A percentile compares a stretch with the other conserved stretches of the same genome.
Evolutionary conservation across 371 early-diverging fungal genomes (phyloP).

Genomic region (Mortierella sp.): DNA sequence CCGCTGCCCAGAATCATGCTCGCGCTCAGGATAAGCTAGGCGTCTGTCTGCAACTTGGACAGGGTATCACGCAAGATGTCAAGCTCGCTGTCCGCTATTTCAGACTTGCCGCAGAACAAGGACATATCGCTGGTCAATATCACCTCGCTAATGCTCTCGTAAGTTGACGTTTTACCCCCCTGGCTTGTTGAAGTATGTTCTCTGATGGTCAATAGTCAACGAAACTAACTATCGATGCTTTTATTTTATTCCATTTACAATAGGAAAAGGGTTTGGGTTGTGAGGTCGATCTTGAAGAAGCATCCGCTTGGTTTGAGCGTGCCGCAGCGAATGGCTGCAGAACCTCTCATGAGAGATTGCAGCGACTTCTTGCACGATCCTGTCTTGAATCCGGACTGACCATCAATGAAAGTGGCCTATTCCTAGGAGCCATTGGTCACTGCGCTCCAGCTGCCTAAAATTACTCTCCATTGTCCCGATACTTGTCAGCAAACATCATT

Average conservation of each 20-base stretch:
- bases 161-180: slow-evolving; percentile 13
- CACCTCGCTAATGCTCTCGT: slow-evolving; percentile 70
- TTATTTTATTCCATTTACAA: not conserved
- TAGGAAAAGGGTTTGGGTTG: slow-evolving; percentile 79
- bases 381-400: slow-evolving; percentile 59
- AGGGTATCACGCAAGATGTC: slow-evolving; percentile 70
- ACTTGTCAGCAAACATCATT: not conserved
- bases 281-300: slow-evolving; percentile 66
- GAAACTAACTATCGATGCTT: not conserved
- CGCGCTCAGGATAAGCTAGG: slow-evolving; percentile 87
- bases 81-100: slow-evolving; percentile 71
- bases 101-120: slow-evolving; percentile 71
- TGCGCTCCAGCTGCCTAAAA: slow-evolving; percentile 68
- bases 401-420: slow-evolving; percentile 56
- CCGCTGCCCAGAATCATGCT: slow-evolving; percentile 75
- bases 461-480: not conserved
- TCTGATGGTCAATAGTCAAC: not conserved
- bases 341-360: slow-evolving; percentile 66
- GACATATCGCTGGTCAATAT: slow-evolving; percentile 70
- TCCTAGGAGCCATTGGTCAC: slow-evolving; percentile 61
- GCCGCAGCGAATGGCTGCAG: slow-evolving; percentile 73
- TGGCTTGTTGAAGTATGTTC: slow-evolving; percentile 23
- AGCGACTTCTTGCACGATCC: slow-evolving; percentile 62
- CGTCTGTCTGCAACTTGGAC: slow-evolving; percentile 81
- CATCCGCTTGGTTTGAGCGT: slow-evolving; percentile 76